These are phyloP conservation scores for Nyctanthes arbortristis DNA, from an alignment of 257 asterid species.

Conservation along the genomic window DNA sequence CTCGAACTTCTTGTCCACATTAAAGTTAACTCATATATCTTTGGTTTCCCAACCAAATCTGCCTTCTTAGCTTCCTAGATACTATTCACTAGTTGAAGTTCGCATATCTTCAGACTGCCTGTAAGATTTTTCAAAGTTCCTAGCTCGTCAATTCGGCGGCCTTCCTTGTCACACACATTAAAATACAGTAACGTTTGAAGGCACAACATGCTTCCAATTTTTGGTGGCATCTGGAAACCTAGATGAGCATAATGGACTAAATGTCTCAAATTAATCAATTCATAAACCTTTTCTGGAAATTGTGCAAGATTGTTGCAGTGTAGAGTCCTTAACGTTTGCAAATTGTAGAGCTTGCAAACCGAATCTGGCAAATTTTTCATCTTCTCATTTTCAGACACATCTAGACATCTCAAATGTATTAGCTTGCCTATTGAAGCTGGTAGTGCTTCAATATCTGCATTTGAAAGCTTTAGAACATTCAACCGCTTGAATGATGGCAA, in stretches of 20 bases:
- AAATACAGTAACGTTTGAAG: conserved; percentile 24
- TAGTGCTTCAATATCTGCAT: no score
- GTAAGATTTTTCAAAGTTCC: conserved; percentile 21
- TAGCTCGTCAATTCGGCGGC: conserved; percentile 27
- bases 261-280: conserved; percentile 26
- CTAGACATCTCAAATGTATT: conserved; percentile 30
- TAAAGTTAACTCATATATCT: no score
- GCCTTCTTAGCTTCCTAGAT: conserved; percentile 27
- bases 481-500: conserved; percentile 13
- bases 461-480: no score
- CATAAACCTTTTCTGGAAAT: conserved; percentile 10
- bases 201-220: conserved; percentile 18
- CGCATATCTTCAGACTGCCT: not conserved
- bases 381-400: not conserved
- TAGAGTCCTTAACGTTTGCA: conserved; percentile 17
- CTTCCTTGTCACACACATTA: conserved; percentile 16
- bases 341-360: conserved; percentile 31
- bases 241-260: not conserved
- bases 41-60: no score
- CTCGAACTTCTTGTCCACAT: conserved; percentile 8
- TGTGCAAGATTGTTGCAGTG: not conserved
- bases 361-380: conserved; percentile 14
- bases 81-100: conserved; percentile 17
- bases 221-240: not conserved
- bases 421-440: conserved; percentile 21